phyloP scores from a whole-genome alignment of 345 rosid species.

The Sisymbrium irio region DNA sequence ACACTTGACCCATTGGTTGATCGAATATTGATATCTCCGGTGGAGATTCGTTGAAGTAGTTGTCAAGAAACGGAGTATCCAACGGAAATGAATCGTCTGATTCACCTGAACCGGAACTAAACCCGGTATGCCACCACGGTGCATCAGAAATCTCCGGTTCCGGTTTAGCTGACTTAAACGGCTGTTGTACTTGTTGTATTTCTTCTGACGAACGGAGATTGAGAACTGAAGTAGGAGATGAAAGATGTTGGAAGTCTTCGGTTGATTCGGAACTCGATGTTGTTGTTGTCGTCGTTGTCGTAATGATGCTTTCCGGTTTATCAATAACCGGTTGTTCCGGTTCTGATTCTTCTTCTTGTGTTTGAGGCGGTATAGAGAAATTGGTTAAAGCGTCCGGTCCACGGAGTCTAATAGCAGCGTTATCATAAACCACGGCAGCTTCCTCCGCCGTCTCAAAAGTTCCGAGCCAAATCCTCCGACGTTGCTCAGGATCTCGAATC shows the following conservation, averaged over 20 bases:
- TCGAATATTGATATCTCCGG: slow-evolving; percentile 57
- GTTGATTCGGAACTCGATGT: slow-evolving; percentile 59
- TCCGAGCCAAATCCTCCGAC: slow-evolving; percentile 84
- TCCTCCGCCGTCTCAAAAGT: slow-evolving; percentile 91
- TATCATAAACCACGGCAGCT: slow-evolving; percentile 91
- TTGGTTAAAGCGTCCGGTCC: slow-evolving; percentile 88
- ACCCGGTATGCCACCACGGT: slow-evolving; percentile 29
- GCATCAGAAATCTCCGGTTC: slow-evolving; percentile 12
- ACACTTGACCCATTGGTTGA: slow-evolving; percentile 30
- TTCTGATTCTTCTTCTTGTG: slow-evolving; percentile 16
- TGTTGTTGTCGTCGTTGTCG: slow-evolving; percentile 10
- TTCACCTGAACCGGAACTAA: slow-evolving; percentile 40
- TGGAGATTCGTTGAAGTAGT: slow-evolving; percentile 49
- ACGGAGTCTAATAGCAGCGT: slow-evolving; percentile 83
- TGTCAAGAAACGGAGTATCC: slow-evolving; percentile 56
- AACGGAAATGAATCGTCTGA: slow-evolving; percentile 41
- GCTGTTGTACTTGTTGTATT: slow-evolving; percentile 44
- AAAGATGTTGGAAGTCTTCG: slow-evolving; percentile 52
- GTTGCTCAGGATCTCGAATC: slow-evolving; percentile 92
- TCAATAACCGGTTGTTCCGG: slow-evolving; percentile 26
- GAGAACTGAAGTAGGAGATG: slow-evolving; percentile 87
- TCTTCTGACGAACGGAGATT: slow-evolving; percentile 47
- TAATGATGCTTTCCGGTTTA: slow-evolving; percentile 29
- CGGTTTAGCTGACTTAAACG: slow-evolving; percentile 23
- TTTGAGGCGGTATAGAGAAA: slow-evolving; percentile 49